Evolutionary conservation across 2,329 filamentous ascomycete species (phyloP).

Genomic region (Monilinia fructigena): DNA sequence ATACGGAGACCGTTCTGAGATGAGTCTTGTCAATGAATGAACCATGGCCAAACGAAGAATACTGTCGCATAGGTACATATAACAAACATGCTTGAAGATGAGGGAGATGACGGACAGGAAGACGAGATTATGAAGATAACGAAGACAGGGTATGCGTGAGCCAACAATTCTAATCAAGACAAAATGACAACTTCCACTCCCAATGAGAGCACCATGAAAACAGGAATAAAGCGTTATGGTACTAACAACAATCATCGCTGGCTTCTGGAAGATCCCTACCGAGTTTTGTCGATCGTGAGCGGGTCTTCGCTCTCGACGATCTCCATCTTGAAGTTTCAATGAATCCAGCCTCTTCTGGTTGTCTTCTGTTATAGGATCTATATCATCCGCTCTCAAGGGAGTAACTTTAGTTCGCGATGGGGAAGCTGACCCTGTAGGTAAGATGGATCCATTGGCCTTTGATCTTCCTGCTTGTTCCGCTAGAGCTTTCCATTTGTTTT

Average conservation of each 20-base stretch:
- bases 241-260: conserved; percentile 40
- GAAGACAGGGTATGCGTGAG: conserved; percentile 35
- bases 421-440: conserved; percentile 40
- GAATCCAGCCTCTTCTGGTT: conserved; percentile 86
- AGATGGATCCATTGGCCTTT: conserved; percentile 48
- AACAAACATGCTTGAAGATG: conserved; percentile 12
- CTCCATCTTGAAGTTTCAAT: conserved; percentile 83
- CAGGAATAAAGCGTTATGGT: conserved; percentile 37
- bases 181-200: conserved; percentile 26
- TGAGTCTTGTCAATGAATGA: conserved; percentile 30
- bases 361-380: conserved; percentile 76
- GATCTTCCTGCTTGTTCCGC: conserved; percentile 74
- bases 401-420: conserved; percentile 44
- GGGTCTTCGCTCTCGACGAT: conserved; percentile 55
- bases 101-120: conserved; percentile 21
- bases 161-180: conserved; percentile 34
- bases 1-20: conserved; percentile 7
- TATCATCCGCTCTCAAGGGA: conserved; percentile 64
- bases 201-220: conserved; percentile 30
- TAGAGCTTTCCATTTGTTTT: conserved; percentile 86
- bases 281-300: conserved; percentile 61
- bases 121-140: conserved; percentile 22
- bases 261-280: conserved; percentile 48
- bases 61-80: neutral
- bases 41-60: conserved; percentile 20